Evolutionary conservation across 768 basidiomycete genomes (phyloP).

Genomic region (Pisolithus tinctorius): DNA sequence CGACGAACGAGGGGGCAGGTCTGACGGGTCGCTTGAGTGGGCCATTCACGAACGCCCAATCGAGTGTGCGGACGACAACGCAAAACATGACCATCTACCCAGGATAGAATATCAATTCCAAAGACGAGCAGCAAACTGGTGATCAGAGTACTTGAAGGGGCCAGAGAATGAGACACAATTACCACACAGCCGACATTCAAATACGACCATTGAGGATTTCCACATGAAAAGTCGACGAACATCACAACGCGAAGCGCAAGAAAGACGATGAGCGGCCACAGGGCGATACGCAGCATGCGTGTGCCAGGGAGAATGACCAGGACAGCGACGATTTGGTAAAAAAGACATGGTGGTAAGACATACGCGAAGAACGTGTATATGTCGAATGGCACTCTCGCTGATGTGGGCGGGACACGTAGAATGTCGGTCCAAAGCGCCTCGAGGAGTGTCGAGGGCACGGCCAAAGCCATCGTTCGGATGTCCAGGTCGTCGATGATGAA

Average conservation of each 20-base stretch:
- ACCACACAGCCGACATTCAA: not conserved
- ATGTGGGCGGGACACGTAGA: too few relatives aligned
- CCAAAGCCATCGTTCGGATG: too few relatives aligned
- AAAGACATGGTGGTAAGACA: slow-evolving; percentile 35
- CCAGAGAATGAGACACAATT: not conserved
- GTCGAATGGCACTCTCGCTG: slow-evolving; percentile 20
- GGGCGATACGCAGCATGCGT: slow-evolving; percentile 34
- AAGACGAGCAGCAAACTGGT: too few relatives aligned
- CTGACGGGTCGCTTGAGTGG: not conserved
- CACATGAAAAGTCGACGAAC: not conserved
- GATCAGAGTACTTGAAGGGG: not conserved
- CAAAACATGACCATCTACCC: slow-evolving; percentile 2
- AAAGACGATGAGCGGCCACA: slow-evolving; percentile 31
- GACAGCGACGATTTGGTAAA: slow-evolving; percentile 44
- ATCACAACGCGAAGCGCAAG: not conserved
- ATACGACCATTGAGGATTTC: not conserved
- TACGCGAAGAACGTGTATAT: slow-evolving; percentile 27
- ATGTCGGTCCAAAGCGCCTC: too few relatives aligned
- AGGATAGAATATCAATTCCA: too few relatives aligned
- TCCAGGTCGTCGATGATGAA: too few relatives aligned
- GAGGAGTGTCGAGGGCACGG: too few relatives aligned
- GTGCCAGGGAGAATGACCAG: slow-evolving; percentile 44
- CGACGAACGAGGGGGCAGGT: not conserved
- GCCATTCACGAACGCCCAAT: slow-evolving; percentile 3
- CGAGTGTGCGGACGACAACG: slow-evolving; percentile 2